Conservation (phyloP, 2,329 filamentous ascomycete species). For the Aspergillus melleus region DNA sequence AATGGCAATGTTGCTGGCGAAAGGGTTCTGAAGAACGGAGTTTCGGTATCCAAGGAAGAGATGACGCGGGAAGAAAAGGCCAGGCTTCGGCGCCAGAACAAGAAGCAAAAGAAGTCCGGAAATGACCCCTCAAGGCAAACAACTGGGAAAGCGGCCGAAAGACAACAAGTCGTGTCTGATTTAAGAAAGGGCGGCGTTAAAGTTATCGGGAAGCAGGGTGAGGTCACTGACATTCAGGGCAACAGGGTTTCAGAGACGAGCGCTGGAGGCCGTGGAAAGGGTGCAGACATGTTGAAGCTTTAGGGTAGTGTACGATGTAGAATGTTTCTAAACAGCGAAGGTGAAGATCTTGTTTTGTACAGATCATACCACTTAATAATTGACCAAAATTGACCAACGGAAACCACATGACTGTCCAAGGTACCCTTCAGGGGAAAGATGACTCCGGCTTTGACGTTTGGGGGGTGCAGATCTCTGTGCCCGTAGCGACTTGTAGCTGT, state of each 20-base stretch:
- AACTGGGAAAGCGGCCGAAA: constrained; percentile 43
- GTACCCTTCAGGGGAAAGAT: no score
- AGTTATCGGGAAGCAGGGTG: constrained; percentile 87
- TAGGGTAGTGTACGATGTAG: constrained; percentile 17
- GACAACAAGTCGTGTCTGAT: constrained; percentile 61
- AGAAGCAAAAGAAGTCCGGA: constrained; percentile 72
- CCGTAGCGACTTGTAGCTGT: no score
- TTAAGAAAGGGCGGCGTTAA: constrained; percentile 85
- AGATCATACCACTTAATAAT: no score
- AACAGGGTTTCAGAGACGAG: constrained; percentile 61
- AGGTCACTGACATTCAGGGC: constrained; percentile 79
- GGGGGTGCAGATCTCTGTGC: no score
- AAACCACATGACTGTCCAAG: no score
- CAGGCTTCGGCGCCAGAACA: constrained; percentile 73
- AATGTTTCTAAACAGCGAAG: background rate
- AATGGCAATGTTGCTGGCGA: constrained; percentile 65
- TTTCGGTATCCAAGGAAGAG: constrained; percentile 78
- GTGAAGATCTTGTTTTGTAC: background rate
- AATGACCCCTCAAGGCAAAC: constrained; percentile 49
- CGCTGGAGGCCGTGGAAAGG: constrained; percentile 19
- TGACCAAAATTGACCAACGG: no score
- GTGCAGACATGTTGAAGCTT: constrained; percentile 37
- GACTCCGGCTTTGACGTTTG: no score
- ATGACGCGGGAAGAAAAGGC: constrained; percentile 84
- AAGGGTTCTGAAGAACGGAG: constrained; percentile 73